Evolutionary conservation across 306 rosid genomes (phyloP).

Genomic region (Dicorynia guianensis): DNA sequence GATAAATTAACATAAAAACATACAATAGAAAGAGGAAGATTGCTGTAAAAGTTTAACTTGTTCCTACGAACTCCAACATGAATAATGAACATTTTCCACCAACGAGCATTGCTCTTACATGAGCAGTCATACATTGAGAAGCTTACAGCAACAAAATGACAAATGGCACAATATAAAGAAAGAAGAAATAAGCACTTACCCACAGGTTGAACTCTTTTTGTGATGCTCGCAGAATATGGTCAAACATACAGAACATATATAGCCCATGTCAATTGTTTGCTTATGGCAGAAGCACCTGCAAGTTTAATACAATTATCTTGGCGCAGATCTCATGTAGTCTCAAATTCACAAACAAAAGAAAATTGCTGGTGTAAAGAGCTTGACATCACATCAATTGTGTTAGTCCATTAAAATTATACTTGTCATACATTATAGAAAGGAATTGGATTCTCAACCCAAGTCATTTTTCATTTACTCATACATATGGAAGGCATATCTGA

Average conservation of each 20-base stretch:
- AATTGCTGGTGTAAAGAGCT: constrained; percentile 7
- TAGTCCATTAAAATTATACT: constrained; percentile 11
- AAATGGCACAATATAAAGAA: constrained; percentile 26
- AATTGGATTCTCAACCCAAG: background rate
- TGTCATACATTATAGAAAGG: constrained; percentile 10
- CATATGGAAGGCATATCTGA: background rate
- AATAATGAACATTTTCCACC: too few relatives aligned
- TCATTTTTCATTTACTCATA: constrained; percentile 25
- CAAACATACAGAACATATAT: constrained; percentile 92
- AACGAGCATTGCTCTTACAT: too few relatives aligned
- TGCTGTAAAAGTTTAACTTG: too few relatives aligned
- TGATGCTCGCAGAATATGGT: constrained; percentile 97
- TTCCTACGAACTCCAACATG: too few relatives aligned
- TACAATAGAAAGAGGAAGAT: too few relatives aligned
- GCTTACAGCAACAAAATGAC: constrained; percentile 11
- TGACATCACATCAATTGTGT: background rate
- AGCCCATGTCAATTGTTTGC: constrained; percentile 95
- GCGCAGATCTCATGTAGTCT: constrained; percentile 9
- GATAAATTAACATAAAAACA: too few relatives aligned
- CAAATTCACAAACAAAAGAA: constrained; percentile 29
- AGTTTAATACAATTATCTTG: constrained; percentile 39
- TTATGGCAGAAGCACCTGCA: constrained; percentile 99
- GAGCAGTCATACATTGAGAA: constrained; percentile 16
- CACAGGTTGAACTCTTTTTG: constrained; percentile 96
- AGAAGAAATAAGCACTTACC: constrained; percentile 65